These are phyloP conservation scores for Phialemonium atrogriseum DNA, from an alignment of 2,329 filamentous ascomycete genomes.

Conservation along the genomic window DNA sequence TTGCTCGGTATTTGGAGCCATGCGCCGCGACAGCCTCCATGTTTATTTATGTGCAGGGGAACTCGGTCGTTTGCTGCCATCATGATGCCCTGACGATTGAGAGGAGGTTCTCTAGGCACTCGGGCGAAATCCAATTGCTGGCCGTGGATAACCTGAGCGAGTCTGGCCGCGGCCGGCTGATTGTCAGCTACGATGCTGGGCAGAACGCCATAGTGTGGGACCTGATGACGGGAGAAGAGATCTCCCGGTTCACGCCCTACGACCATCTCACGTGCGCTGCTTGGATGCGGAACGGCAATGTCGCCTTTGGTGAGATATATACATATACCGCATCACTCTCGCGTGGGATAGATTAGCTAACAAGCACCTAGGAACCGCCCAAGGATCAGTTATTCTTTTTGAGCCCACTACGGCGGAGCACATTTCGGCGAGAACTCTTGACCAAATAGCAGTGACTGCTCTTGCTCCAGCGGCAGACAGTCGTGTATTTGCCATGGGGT, in stretches of 20 bases:
- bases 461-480: conserved; percentile 84
- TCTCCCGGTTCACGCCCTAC: conserved; percentile 88
- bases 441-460: conserved; percentile 89
- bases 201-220: conserved; percentile 97
- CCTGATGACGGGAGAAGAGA: conserved; percentile 80
- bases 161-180: conserved; percentile 70
- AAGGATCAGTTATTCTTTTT: conserved; percentile 90
- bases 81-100: conserved; percentile 91
- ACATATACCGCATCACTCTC: conserved; percentile 5
- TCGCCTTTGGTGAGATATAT: conserved; percentile 86
- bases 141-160: conserved; percentile 90
- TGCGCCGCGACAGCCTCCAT: conserved; percentile 86
- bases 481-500: conserved; percentile 94
- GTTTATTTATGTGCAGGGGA: conserved; percentile 81
- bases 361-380: conserved; percentile 63
- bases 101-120: conserved; percentile 73
- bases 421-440: conserved; percentile 79
- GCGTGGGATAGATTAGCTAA: conserved; percentile 12
- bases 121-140: conserved; percentile 74
- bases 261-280: conserved; percentile 75
- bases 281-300: conserved; percentile 96
- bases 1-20: conserved; percentile 63
- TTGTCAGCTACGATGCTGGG: conserved; percentile 86
- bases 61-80: conserved; percentile 75
- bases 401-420: conserved; percentile 91